A percentile compares a stretch with the other conserved stretches of the same genome.
These are phyloP conservation scores for Tolypocladium tropicale DNA, from an alignment of 2,329 filamentous ascomycete species.

Conservation along the genomic window DNA sequence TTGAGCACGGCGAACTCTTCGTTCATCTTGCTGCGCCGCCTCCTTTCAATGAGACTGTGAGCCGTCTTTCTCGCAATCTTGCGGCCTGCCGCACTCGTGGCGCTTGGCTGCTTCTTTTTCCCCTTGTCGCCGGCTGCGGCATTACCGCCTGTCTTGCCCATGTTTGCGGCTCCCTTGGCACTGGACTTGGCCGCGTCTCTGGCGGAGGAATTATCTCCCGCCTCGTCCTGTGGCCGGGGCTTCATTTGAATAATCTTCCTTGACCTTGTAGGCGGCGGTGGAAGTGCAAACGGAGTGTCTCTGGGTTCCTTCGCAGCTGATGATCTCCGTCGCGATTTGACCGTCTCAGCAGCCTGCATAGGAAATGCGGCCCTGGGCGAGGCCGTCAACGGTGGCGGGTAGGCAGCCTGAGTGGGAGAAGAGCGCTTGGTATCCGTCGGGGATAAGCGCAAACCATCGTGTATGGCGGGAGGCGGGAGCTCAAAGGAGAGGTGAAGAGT, in stretches of 20 bases:
- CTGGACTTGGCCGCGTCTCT: conserved; percentile 13
- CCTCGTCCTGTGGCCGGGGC: conserved; percentile 39
- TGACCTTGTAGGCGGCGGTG: conserved; percentile 82
- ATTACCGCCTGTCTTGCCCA: conserved; percentile 10
- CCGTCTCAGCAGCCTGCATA: conserved; percentile 38
- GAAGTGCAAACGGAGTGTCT: conserved; percentile 65
- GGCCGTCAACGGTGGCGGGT: conserved; percentile 6
- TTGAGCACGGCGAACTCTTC: conserved; percentile 93
- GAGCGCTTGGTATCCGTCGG: conserved; percentile 20
- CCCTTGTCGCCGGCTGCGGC: conserved; percentile 16
- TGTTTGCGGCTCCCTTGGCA: conserved; percentile 10
- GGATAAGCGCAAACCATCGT: conserved; percentile 32
- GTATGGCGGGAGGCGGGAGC: conserved; percentile 66
- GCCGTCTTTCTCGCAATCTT: conserved; percentile 95
- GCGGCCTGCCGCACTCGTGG: conserved; percentile 74
- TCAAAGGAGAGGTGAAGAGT: conserved; percentile 60
- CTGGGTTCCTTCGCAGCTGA: conserved; percentile 33
- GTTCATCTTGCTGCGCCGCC: conserved; percentile 94
- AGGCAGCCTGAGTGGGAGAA: conserved; percentile 10
- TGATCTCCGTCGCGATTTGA: conserved; percentile 43
- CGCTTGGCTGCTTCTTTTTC: conserved; percentile 69
- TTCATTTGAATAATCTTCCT: conserved; percentile 99
- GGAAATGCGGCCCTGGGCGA: conserved; percentile 25
- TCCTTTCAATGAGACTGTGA: conserved; percentile 86
- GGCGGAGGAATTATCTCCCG: conserved; percentile 12